Evolutionary conservation across 2,329 filamentous ascomycete genomes (phyloP).

Genomic region (Eutypa lata): DNA sequence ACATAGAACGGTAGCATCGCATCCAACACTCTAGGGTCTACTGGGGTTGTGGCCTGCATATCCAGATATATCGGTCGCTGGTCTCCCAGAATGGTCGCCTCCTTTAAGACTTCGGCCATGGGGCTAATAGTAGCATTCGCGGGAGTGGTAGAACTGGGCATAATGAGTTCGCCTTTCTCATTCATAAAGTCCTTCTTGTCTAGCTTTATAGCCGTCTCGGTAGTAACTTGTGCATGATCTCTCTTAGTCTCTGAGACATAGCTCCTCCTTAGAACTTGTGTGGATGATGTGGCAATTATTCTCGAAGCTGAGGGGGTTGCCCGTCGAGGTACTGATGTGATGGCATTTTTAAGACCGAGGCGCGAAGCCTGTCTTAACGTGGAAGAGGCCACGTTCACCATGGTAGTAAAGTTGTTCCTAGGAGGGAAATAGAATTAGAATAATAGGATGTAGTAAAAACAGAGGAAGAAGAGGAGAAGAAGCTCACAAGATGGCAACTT

Average conservation of each 20-base stretch:
- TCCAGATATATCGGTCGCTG: constrained; percentile 94
- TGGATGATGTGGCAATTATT: constrained; percentile 21
- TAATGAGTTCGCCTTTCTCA: constrained; percentile 37
- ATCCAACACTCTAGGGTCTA: constrained; percentile 91
- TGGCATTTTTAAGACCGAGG: constrained; percentile 42
- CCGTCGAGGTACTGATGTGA: constrained; percentile 33
- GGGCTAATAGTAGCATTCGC: constrained; percentile 74
- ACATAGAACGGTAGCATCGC: constrained; percentile 95
- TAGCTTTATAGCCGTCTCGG: constrained; percentile 80
- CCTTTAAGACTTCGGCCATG: constrained; percentile 82
- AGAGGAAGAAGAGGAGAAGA: constrained; percentile 12
- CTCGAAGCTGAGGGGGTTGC: constrained; percentile 29
- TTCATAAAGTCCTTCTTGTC: constrained; percentile 80
- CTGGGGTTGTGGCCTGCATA: constrained; percentile 95
- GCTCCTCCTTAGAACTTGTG: constrained; percentile 42
- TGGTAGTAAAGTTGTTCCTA: constrained; percentile 30
- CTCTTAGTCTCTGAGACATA: constrained; percentile 85
- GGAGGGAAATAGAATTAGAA: constrained; percentile 6
- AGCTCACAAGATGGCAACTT: neutral
- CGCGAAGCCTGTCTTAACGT: constrained; percentile 73
- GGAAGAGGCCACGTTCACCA: constrained; percentile 65
- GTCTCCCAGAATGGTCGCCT: constrained; percentile 89
- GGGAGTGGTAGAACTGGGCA: constrained; percentile 55
- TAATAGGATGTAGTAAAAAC: constrained; percentile 3
- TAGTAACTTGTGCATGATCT: constrained; percentile 74